Conservation (phyloP, 1,139 yeast genomes). For the Kurtzmaniella quercitrusa region DNA sequence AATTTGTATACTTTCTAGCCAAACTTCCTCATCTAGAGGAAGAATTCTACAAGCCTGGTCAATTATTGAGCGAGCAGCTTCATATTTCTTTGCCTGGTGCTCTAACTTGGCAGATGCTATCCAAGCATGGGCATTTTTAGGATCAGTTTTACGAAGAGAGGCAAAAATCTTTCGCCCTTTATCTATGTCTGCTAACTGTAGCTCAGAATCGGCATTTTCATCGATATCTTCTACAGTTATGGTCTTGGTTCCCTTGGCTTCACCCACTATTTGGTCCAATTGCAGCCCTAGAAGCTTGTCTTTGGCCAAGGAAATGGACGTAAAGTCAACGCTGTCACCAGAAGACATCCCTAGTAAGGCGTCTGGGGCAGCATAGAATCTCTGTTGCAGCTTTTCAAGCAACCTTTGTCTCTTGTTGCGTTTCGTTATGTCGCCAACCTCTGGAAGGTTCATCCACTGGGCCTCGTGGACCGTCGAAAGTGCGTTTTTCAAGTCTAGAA, state of each 20-base stretch:
- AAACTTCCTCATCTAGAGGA: slow-evolving; percentile 65
- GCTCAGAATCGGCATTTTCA: slow-evolving; percentile 21
- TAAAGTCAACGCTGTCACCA: slow-evolving; percentile 34
- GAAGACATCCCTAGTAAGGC: slow-evolving; percentile 28
- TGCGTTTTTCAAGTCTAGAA: slow-evolving; percentile 55
- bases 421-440: slow-evolving; percentile 82
- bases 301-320: slow-evolving; percentile 48
- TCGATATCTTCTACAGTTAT: slow-evolving; percentile 11
- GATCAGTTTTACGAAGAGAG: slow-evolving; percentile 69
- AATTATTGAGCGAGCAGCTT: slow-evolving; percentile 57
- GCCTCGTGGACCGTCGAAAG: slow-evolving; percentile 56
- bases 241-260: slow-evolving; percentile 1
- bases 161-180: slow-evolving; percentile 59
- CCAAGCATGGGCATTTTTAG: slow-evolving; percentile 77
- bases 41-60: slow-evolving; percentile 69
- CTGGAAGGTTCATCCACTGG: slow-evolving; percentile 83
- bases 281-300: slow-evolving; percentile 48
- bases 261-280: slow-evolving; percentile 29
- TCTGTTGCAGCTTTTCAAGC: slow-evolving; percentile 57
- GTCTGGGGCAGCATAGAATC: slow-evolving; percentile 86
- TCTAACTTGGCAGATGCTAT: slow-evolving; percentile 83
- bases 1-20: slow-evolving; percentile 80
- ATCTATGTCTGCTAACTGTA: slow-evolving; percentile 40
- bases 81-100: slow-evolving; percentile 54
- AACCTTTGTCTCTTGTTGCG: slow-evolving; percentile 69